phyloP scores from a whole-genome alignment of 768 basidiomycete species.

The Nidularia sp. region DNA sequence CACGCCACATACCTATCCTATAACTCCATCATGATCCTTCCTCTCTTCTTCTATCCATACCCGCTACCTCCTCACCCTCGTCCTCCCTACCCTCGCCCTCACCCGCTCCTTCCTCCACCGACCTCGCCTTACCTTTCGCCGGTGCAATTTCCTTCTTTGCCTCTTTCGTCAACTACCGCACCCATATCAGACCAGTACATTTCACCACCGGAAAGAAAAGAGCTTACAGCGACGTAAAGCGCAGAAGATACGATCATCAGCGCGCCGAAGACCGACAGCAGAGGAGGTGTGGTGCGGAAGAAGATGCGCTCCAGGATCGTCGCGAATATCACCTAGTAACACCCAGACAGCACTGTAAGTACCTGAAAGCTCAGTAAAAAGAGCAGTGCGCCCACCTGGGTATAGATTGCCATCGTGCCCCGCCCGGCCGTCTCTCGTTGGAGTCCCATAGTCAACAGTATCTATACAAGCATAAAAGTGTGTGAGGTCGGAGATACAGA shows the following conservation, averaged over 20 bases:
- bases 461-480: not conserved
- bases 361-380: not conserved
- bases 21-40: no score
- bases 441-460: conserved; percentile 13
- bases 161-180: conserved; percentile 3
- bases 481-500: not conserved
- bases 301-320: conserved; percentile 59
- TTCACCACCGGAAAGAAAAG: no score
- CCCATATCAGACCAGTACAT: no score
- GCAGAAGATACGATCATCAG: conserved; percentile 61
- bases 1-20: no score
- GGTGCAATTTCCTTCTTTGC: not conserved
- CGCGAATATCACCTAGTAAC: conserved; percentile 57
- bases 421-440: conserved; percentile 15
- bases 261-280: conserved; percentile 59
- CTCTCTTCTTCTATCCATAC: no score
- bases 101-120: conserved; percentile 5
- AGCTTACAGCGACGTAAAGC: conserved; percentile 51
- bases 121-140: not conserved
- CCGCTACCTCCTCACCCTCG: no score
- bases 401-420: conserved; percentile 5
- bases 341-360: no score
- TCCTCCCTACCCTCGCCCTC: not conserved
- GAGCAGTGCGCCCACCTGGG: conserved; percentile 3
- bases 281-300: conserved; percentile 56